Evolutionary conservation across 2,329 filamentous ascomycete genomes (phyloP).

Genomic region (Colletotrichum costaricense): DNA sequence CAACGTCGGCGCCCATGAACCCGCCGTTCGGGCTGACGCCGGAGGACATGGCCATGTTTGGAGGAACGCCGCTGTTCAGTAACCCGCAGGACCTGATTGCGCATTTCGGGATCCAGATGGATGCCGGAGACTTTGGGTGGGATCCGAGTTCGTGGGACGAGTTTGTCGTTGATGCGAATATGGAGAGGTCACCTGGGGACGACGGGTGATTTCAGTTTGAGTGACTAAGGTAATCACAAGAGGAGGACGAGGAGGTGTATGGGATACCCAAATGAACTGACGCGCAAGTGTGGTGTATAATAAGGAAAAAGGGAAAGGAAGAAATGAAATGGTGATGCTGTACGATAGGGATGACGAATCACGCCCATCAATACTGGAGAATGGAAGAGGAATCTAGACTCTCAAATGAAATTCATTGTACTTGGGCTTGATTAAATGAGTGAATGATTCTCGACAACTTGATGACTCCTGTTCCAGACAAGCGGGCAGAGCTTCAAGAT

Average conservation of each 20-base stretch:
- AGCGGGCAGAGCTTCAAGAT: too few species aligned
- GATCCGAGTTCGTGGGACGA: conserved; percentile 57
- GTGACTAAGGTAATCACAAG: too few species aligned
- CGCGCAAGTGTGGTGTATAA: neutral
- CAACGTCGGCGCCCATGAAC: neutral
- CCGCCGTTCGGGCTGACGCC: neutral
- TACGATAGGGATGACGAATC: neutral
- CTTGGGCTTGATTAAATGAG: neutral
- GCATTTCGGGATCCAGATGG: conserved; percentile 37
- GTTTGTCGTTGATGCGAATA: conserved; percentile 54
- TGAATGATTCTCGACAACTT: too few species aligned
- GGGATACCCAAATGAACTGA: too few species aligned
- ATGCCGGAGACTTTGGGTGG: conserved; percentile 38
- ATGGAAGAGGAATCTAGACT: neutral
- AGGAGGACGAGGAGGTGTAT: neutral
- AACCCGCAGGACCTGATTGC: conserved; percentile 40
- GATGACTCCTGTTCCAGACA: too few species aligned
- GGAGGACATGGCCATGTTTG: conserved; percentile 20
- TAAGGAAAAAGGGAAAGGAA: neutral
- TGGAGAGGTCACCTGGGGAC: conserved; percentile 44
- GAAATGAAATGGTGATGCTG: neutral
- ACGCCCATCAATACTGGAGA: conserved; percentile 16
- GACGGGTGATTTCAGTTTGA: conserved; percentile 26
- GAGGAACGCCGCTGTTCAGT: conserved; percentile 32
- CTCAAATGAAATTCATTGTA: neutral